Evolutionary conservation across 805 yeast species (phyloP), one percentile per base, ranked within the genome.

Genomic region (Ogataea ganodermae): DNA sequence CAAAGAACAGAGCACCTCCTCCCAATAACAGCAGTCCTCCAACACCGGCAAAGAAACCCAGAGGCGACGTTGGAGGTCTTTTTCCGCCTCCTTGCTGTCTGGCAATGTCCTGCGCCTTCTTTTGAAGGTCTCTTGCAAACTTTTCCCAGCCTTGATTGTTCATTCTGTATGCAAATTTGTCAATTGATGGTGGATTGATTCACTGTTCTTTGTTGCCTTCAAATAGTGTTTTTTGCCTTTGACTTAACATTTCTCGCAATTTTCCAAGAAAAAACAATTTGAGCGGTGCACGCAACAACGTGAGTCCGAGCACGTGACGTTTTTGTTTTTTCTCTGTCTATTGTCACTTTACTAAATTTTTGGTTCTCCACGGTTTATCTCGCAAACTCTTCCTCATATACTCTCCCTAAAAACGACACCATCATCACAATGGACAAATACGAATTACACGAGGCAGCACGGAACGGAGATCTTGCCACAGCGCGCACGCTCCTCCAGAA

Each of bases 401-500:
- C 23, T 18, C 18, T 32, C 23, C 6, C 9, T n/a, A 32, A 10
- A 22, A 32, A 17, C 5, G n/a, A 32, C 18, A 12, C 23, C 8
- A 10, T 9, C 28, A 44, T 7, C 20, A 48, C 22, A 31, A 4
- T 26, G 9, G 35, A 39, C 6, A 4, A 36, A 20, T 45, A 39
- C 35, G 68, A 60, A 40, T 42, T 85, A 4, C 87, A 83, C 53
- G 80, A 81, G 37, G 91, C 92, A 3, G 85, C 86, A 5, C 74
- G 81, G 55, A 83, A 83, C 16, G 82, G 82, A 35, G 75, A 86
- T 38, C 58, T 71, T 3, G 65, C 74, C 16, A 69, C 74, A 5
- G 88, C 81, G 10, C 73, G 74, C 50, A 73, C 75, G 2, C 57
- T 84, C 1, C 59, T 88, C 4, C 65, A 68, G 9, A 70, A 74